phyloP scores from a whole-genome alignment of 2,329 filamentous ascomycete genomes.

The Colletotrichum eremochloae region DNA sequence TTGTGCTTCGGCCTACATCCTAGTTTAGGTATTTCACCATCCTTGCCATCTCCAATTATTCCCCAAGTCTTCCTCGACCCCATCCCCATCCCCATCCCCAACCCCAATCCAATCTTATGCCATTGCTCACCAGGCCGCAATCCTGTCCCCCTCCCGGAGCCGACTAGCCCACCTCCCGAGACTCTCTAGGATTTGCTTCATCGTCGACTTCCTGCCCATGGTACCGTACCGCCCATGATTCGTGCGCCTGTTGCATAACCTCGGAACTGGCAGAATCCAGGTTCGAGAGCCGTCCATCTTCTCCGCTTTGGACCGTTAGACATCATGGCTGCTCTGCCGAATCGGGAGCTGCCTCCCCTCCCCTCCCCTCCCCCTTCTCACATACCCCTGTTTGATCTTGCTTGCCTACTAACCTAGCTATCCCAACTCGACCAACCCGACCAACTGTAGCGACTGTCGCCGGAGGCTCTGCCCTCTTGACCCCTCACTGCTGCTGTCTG shows the following conservation, averaged over 20 bases:
- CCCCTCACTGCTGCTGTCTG: constrained; percentile 2
- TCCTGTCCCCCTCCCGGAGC: constrained; percentile 21
- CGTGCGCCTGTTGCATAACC: constrained; percentile 35
- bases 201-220: constrained; percentile 33
- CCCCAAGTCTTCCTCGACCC: constrained; percentile 6
- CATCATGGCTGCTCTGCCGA: neutral
- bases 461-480: neutral
- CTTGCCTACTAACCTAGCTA: neutral
- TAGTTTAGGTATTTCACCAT: neutral
- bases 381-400: neutral
- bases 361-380: neutral
- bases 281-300: constrained; percentile 25
- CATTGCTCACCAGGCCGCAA: constrained; percentile 1
- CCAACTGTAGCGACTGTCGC: constrained; percentile 4
- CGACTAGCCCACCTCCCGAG: constrained; percentile 29
- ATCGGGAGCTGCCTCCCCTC: constrained; percentile 13
- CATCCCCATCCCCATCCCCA: too few relatives aligned
- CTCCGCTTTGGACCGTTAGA: neutral
- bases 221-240: constrained; percentile 34
- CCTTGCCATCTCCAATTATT: constrained; percentile 13
- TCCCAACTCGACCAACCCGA: neutral
- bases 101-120: constrained; percentile 7
- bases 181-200: constrained; percentile 25
- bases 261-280: neutral
- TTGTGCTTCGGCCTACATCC: neutral